Base-by-base conservation (phyloP, 2,329 filamentous ascomycete species). In the Arthrobotrys entomopaga region DNA sequence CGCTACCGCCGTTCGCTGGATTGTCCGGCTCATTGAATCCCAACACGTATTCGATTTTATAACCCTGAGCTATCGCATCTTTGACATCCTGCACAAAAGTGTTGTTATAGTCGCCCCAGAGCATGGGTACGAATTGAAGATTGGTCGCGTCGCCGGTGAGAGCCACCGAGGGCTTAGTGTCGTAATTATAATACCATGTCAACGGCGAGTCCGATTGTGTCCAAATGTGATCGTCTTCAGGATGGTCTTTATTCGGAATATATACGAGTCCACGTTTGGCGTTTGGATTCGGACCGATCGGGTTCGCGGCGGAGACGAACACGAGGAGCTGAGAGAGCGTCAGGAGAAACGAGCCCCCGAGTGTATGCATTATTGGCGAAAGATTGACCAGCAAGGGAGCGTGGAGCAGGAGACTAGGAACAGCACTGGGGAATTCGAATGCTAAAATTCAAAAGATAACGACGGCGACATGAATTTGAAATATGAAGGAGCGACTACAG, bases 171-270 rank as follows among this genome's bases (percentile, higher is more conserved):
- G 91, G 90, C 2, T 81, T 79, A 19, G 84, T 79, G 24, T 82
- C 81, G 81, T 93, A 95, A 83, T 93, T 94, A 85, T 94, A 95
- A 84, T 95, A 95, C 91, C 91, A 95, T 2, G 88, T 90, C 65
- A 94, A 82, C 48, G 88, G 86, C 16, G 86, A 87, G 42, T 83
- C 84, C 4, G 82, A 60, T 49, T 83, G 80, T 10, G 84, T 82
- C 89, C 90, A 93, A 78, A 90, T 84, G 53, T 84, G 80, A 82
- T 92, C 87, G 81, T 94, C 91, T 15, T 83, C 71, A 0, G 87
- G 84, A 66, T 84, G 82, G 0, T 85, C 80, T 3, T 82, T 76
- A 71, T 87, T 86, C 5, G 87, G 85, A 16, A 91, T 86, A 81
- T 89, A 91, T 79, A 88, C 86, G 60, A 95, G 88, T 26, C 91